Evolutionary conservation across 2,329 filamentous ascomycete species (phyloP).

Genomic region (Mycosphaerella arachidis): DNA sequence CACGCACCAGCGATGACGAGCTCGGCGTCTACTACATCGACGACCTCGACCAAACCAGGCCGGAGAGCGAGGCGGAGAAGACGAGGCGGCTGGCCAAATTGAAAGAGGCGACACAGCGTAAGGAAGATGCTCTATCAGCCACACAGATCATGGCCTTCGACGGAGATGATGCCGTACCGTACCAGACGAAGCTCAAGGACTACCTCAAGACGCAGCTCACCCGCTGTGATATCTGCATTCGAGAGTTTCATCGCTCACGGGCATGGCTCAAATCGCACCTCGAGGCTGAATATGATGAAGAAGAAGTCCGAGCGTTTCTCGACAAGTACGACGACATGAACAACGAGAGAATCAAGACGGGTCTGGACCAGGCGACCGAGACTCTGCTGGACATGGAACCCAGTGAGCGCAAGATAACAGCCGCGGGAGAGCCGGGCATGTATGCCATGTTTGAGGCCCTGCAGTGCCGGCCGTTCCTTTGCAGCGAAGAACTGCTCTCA

Average conservation of each 20-base stretch:
- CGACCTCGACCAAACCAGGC: slow-evolving; percentile 32
- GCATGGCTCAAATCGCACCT: slow-evolving; percentile 39
- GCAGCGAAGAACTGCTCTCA: slow-evolving; percentile 49
- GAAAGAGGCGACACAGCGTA: slow-evolving; percentile 37
- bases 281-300: slow-evolving; percentile 41
- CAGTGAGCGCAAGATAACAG: slow-evolving; percentile 47
- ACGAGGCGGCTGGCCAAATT: slow-evolving; percentile 30
- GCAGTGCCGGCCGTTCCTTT: slow-evolving; percentile 75
- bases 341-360: slow-evolving; percentile 40
- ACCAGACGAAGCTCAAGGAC: slow-evolving; percentile 39
- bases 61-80: slow-evolving; percentile 28
- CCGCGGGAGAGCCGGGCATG: slow-evolving; percentile 58
- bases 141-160: slow-evolving; percentile 47
- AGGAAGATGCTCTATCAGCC: slow-evolving; percentile 39
- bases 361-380: slow-evolving; percentile 39
- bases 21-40: slow-evolving; percentile 41
- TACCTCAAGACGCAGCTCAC: slow-evolving; percentile 41
- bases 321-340: slow-evolving; percentile 43
- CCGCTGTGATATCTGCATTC: slow-evolving; percentile 48
- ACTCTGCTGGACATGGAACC: slow-evolving; percentile 44
- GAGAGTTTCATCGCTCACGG: slow-evolving; percentile 45
- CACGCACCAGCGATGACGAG: slow-evolving; percentile 37
- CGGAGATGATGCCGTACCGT: slow-evolving; percentile 42
- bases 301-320: slow-evolving; percentile 44
- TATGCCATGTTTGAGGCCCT: slow-evolving; percentile 83